phyloP scores from a whole-genome alignment of 164 flowering plant genomes.

The Liquidambar formosana region DNA sequence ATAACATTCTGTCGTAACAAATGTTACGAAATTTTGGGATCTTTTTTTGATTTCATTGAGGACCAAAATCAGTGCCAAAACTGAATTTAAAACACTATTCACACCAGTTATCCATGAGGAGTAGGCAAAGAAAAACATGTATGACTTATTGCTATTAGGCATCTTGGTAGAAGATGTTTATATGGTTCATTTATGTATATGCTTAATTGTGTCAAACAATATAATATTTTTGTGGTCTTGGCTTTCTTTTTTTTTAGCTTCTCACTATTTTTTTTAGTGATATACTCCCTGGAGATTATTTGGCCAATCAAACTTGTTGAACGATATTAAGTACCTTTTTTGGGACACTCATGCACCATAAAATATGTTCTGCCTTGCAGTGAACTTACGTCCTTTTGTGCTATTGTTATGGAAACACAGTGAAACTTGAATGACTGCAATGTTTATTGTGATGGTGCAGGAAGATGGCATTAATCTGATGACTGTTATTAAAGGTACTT shows the following conservation, averaged over 20 bases:
- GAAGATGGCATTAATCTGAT: conserved; percentile 81
- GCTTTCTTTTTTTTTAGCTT: neutral
- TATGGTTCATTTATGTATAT: neutral
- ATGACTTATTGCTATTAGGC: too few species aligned
- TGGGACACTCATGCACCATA: neutral
- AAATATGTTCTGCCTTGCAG: neutral
- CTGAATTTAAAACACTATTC: too few species aligned
- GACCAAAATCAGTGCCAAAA: too few species aligned
- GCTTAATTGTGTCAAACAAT: neutral
- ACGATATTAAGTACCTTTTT: neutral
- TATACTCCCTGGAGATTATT: too few species aligned
- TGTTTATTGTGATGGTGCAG: conserved; percentile 46
- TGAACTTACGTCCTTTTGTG: neutral
- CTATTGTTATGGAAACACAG: neutral
- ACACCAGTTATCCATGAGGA: too few species aligned
- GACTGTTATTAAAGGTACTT: conserved; percentile 72
- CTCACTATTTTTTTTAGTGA: too few species aligned
- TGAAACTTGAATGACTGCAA: conserved; percentile 6
- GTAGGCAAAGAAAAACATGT: too few species aligned
- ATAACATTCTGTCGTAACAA: neutral
- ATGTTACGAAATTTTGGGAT: too few species aligned
- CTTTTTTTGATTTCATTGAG: too few species aligned
- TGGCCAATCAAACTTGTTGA: too few species aligned
- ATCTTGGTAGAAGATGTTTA: too few species aligned
- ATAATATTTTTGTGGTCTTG: neutral